Evolutionary conservation across 176 grass and related monocot species (phyloP).

Genomic region (Melocanna baccifera): DNA sequence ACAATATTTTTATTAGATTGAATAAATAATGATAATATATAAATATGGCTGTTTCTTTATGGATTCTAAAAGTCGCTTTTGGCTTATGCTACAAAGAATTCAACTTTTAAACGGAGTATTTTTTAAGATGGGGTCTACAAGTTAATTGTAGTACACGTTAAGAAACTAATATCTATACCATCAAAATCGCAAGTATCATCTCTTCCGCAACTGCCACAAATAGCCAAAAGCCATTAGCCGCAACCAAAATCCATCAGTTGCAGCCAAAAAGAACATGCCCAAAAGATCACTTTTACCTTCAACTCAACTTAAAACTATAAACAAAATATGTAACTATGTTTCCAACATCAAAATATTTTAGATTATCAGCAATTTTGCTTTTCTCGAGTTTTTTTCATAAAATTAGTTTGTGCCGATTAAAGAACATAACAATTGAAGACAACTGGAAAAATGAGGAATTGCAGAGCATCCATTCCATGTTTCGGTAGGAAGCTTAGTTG

Average conservation of each 20-base stretch:
- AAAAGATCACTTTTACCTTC: background rate
- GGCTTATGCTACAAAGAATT: too few relatives aligned
- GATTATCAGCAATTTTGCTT: background rate
- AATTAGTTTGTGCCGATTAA: background rate
- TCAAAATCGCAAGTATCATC: too few relatives aligned
- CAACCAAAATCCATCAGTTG: too few relatives aligned
- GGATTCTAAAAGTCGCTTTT: too few relatives aligned
- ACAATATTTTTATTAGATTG: background rate
- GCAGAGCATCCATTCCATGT: background rate
- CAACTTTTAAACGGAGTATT: too few relatives aligned
- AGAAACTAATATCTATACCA: too few relatives aligned
- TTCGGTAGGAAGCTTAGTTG: background rate
- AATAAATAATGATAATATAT: background rate
- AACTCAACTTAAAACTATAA: background rate
- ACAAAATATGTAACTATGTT: background rate
- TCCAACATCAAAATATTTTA: background rate
- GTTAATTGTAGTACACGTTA: too few relatives aligned
- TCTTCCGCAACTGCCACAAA: too few relatives aligned
- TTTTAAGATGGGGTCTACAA: too few relatives aligned
- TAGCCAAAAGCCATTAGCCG: too few relatives aligned
- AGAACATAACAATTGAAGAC: background rate
- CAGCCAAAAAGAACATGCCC: too few relatives aligned
- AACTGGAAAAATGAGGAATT: background rate
- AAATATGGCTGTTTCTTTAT: too few relatives aligned
- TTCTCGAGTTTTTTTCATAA: background rate